phyloP scores from a whole-genome alignment of 2,329 filamentous ascomycete genomes.

The Blastomyces gilchristii region DNA sequence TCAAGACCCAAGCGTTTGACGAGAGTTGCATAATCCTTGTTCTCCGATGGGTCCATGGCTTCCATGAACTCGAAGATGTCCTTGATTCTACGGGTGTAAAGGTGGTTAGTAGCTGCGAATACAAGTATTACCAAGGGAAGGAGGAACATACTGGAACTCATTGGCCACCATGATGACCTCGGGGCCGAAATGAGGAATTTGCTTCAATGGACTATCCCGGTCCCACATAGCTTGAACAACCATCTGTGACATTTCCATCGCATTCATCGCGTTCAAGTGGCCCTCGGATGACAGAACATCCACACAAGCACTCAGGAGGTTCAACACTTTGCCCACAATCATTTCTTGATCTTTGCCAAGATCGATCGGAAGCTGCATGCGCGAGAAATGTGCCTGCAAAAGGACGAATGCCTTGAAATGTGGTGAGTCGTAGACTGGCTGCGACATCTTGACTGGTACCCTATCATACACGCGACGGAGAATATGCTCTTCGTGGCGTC shows the following conservation, averaged over 20 bases:
- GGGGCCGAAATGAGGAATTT: conserved; percentile 87
- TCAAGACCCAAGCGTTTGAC: conserved; percentile 68
- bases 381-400: conserved; percentile 90
- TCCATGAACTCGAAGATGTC: conserved; percentile 99
- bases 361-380: conserved; percentile 93
- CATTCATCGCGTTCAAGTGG: conserved; percentile 91
- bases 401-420: conserved; percentile 99
- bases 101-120: conserved; percentile 21
- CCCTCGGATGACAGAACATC: conserved; percentile 94
- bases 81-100: conserved; percentile 53
- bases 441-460: conserved; percentile 87
- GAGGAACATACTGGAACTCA: conserved; percentile 56
- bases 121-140: conserved; percentile 1
- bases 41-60: conserved; percentile 92
- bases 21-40: conserved; percentile 66
- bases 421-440: conserved; percentile 72
- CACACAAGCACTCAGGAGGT: conserved; percentile 80
- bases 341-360: conserved; percentile 91
- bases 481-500: conserved; percentile 80
- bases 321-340: conserved; percentile 73
- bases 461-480: conserved; percentile 89
- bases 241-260: conserved; percentile 99
- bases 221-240: conserved; percentile 99
- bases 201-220: conserved; percentile 88
- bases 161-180: conserved; percentile 75